phyloP scores from a whole-genome alignment of 208 protist genomes.

The Vickermania spadyakhi region DNA sequence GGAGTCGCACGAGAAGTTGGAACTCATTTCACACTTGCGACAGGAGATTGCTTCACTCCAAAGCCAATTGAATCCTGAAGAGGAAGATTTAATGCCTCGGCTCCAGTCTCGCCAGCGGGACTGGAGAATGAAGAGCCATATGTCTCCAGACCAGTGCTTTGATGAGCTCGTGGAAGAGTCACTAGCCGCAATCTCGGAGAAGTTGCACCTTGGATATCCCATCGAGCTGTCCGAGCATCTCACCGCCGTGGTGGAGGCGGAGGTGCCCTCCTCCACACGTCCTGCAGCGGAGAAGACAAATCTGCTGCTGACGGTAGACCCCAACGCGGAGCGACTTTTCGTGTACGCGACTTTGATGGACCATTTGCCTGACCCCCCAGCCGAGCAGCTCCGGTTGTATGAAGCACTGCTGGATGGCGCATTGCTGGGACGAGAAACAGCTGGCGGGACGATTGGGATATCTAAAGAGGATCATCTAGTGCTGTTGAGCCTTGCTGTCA shows the following conservation, averaged over 20 bases:
- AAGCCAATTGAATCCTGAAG: not conserved
- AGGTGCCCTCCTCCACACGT: constrained; percentile 2
- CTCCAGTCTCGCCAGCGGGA: not conserved
- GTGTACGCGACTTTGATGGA: constrained; percentile 68
- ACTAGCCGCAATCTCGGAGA: constrained; percentile 18
- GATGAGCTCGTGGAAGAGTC: constrained; percentile 14
- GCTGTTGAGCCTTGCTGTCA: constrained; percentile 57
- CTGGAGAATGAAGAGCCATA: not conserved
- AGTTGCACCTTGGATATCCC: constrained; percentile 8
- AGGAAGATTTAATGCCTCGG: not conserved
- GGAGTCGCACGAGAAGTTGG: constrained; percentile 32
- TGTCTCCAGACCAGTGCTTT: not conserved
- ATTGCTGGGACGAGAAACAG: constrained; percentile 69
- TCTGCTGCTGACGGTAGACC: constrained; percentile 69
- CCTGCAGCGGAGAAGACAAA: constrained; percentile 10
- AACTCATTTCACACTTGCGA: constrained; percentile 37
- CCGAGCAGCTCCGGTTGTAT: constrained; percentile 38
- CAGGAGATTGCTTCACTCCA: constrained; percentile 13
- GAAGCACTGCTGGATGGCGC: constrained; percentile 62
- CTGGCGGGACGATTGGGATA: constrained; percentile 63
- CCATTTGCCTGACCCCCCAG: constrained; percentile 27
- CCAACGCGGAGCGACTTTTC: constrained; percentile 47
- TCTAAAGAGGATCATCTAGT: constrained; percentile 50
- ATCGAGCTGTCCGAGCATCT: constrained; percentile 51
- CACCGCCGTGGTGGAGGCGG: constrained; percentile 50